Percentiles rank a stretch among this genome's conserved stretches.
Conservation (phyloP, 2,329 filamentous ascomycete species). For the Aureobasidium uvarum region DNA sequence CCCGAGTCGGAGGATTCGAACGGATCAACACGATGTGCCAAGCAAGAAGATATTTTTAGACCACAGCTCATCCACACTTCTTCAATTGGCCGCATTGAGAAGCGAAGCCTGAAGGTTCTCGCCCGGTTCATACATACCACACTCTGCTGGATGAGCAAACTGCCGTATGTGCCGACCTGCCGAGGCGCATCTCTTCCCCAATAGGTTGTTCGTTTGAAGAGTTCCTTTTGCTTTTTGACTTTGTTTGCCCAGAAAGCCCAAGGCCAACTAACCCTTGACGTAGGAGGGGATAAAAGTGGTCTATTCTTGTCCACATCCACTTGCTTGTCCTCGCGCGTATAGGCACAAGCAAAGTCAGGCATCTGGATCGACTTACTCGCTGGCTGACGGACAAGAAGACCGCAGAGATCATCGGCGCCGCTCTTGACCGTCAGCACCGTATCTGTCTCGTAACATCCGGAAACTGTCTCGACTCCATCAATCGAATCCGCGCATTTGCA, state of each 20-base stretch:
- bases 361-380: neutral
- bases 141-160: neutral
- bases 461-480: conserved; percentile 18
- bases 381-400: neutral
- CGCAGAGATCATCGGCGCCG: conserved; percentile 14
- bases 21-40: conserved; percentile 5
- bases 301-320: conserved; percentile 17
- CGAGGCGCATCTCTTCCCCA: neutral
- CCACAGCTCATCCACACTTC: conserved; percentile 6
- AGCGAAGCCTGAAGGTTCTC: conserved; percentile 15
- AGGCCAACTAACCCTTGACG: neutral
- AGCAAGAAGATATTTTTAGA: conserved; percentile 16
- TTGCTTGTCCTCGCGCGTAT: neutral
- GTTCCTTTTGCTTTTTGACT: neutral
- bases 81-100: conserved; percentile 5
- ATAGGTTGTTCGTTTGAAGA: neutral
- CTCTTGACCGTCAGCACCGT: neutral
- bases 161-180: neutral
- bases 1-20: neutral
- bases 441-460: conserved; percentile 4
- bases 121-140: conserved; percentile 8
- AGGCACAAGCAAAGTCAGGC: neutral
- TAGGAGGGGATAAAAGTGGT: neutral
- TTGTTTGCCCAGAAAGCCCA: neutral
- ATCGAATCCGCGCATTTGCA: conserved; percentile 5